phyloP scores from a whole-genome alignment of 495 filamentous ascomycete species.

The Immersiella caudata region DNA sequence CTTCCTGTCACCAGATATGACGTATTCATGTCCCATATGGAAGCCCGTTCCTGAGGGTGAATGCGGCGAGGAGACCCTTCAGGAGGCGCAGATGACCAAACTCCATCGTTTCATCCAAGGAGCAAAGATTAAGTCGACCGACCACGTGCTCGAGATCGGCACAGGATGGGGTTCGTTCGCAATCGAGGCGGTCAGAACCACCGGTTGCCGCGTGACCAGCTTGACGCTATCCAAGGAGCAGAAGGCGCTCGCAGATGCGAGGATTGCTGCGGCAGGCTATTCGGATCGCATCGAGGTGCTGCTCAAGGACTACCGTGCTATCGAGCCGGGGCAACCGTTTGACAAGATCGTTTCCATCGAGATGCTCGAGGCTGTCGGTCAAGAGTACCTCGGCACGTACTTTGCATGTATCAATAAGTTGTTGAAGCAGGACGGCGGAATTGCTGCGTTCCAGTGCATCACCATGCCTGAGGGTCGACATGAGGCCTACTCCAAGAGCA shows the following conservation, averaged over 20 bases:
- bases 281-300: constrained; percentile 57
- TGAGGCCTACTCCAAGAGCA: constrained; percentile 46
- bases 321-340: constrained; percentile 57
- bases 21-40: constrained; percentile 76
- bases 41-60: constrained; percentile 26
- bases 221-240: constrained; percentile 65
- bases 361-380: constrained; percentile 75
- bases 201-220: constrained; percentile 64
- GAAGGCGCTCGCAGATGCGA: constrained; percentile 60
- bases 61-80: constrained; percentile 54
- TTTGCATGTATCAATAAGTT: constrained; percentile 61
- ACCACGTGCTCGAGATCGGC: constrained; percentile 71
- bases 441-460: constrained; percentile 74
- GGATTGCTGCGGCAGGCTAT: constrained; percentile 57
- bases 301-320: constrained; percentile 62
- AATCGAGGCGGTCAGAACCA: constrained; percentile 60
- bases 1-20: constrained; percentile 74
- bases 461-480: constrained; percentile 68
- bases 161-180: constrained; percentile 72
- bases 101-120: constrained; percentile 62
- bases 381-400: constrained; percentile 63
- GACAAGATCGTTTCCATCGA: constrained; percentile 74
- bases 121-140: constrained; percentile 59
- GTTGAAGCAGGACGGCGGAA: constrained; percentile 64
- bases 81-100: constrained; percentile 68